phyloP scores from a whole-genome alignment of 768 basidiomycete species.

The Pisolithus microcarpus region DNA sequence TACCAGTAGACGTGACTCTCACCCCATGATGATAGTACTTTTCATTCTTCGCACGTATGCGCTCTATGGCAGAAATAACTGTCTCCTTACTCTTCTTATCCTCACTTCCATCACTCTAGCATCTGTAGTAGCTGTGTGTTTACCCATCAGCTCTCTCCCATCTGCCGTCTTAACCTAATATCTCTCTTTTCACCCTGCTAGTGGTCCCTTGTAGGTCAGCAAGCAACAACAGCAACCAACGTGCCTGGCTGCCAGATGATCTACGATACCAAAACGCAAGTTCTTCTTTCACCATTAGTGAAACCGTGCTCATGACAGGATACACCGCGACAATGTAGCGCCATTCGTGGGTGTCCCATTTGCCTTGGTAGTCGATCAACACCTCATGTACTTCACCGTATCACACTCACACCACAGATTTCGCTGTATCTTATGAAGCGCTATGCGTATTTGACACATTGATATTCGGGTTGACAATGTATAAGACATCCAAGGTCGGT shows the following conservation, averaged over 20 bases:
- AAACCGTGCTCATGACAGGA: not conserved
- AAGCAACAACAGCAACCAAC: constrained; percentile 16
- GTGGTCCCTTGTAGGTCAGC: constrained; percentile 41
- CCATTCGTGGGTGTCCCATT: constrained; percentile 2
- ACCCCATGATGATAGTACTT: constrained; percentile 25
- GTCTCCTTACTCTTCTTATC: constrained; percentile 32
- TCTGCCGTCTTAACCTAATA: not conserved
- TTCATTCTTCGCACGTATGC: constrained; percentile 45
- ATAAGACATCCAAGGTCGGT: constrained; percentile 36
- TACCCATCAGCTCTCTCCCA: not conserved
- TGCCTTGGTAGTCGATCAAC: not conserved
- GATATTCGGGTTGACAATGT: constrained; percentile 41
- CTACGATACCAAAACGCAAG: constrained; percentile 2
- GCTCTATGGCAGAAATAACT: constrained; percentile 36
- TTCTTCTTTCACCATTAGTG: not conserved
- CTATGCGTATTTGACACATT: constrained; percentile 43
- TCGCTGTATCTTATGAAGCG: constrained; percentile 41
- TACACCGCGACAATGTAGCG: not conserved
- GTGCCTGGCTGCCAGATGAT: constrained; percentile 24
- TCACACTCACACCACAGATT: constrained; percentile 10
- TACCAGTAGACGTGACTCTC: not conserved
- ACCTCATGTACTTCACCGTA: not conserved
- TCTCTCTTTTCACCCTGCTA: constrained; percentile 9
- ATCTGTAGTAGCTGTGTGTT: constrained; percentile 32
- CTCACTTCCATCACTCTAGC: constrained; percentile 25